A percentile compares a stretch with the other conserved stretches of the same genome.
phyloP scores from a whole-genome alignment of 73 alveolate species.

The Paraurostyla sp. region DNA sequence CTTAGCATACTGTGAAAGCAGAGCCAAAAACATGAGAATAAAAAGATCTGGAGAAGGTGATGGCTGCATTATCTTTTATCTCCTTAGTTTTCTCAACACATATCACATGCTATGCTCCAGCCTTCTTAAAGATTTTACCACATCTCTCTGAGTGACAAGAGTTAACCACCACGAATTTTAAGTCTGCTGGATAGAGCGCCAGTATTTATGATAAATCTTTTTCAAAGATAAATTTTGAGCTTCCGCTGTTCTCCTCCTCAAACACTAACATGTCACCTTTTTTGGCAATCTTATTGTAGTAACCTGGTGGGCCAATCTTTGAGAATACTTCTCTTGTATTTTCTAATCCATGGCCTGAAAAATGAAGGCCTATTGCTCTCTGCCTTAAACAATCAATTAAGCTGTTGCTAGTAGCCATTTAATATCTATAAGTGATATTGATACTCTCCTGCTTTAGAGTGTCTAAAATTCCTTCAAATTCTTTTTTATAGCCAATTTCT shows the following conservation, averaged over 20 bases:
- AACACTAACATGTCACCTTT: constrained; percentile 58
- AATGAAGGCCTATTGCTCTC: constrained; percentile 59
- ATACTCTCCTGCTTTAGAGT: background rate
- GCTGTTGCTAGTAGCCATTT: constrained; percentile 32
- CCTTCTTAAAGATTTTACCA: background rate
- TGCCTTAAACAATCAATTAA: background rate
- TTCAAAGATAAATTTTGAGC: constrained; percentile 14
- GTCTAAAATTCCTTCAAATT: background rate
- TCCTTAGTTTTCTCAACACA: background rate
- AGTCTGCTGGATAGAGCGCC: background rate
- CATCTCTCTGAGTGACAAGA: background rate
- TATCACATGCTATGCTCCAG: background rate
- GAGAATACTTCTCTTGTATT: constrained; percentile 14
- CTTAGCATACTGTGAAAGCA: background rate
- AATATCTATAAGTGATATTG: background rate
- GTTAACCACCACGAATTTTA: background rate
- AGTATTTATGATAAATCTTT: background rate
- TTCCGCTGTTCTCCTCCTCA: constrained; percentile 59
- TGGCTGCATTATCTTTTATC: constrained; percentile 28
- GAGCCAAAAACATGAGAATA: constrained; percentile 53
- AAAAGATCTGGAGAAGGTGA: constrained; percentile 71
- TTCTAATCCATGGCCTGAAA: constrained; percentile 68
- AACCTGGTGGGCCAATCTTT: background rate
- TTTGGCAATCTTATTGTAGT: background rate
- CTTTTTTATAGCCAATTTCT: background rate